Percentiles rank a stretch among this genome's conserved stretches.
phyloP scores from a whole-genome alignment of 768 basidiomycete genomes.

The Amanita brunnescens region DNA sequence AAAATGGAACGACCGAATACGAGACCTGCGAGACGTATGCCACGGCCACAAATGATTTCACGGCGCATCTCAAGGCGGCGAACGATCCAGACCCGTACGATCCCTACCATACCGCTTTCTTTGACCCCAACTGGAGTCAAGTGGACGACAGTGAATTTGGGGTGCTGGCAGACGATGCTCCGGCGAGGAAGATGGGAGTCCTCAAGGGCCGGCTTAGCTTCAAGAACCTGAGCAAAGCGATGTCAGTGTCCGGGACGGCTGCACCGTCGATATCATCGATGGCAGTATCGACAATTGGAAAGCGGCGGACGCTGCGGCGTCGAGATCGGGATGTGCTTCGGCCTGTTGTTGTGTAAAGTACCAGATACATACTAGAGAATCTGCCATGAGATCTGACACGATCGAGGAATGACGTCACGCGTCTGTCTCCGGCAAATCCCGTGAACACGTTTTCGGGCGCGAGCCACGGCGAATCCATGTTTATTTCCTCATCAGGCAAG shows the following conservation, averaged over 20 bases:
- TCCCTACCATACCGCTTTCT: not conserved
- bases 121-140: not conserved
- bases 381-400: not conserved
- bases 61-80: not conserved
- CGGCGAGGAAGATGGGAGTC: not conserved
- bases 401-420: conserved; percentile 1
- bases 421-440: not conserved
- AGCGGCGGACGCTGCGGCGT: not conserved
- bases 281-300: not conserved
- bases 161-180: not conserved
- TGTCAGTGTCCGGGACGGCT: not conserved
- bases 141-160: not conserved
- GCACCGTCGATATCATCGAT: not conserved
- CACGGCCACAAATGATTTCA: not conserved
- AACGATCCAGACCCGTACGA: not conserved
- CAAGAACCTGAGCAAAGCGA: not conserved
- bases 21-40: not conserved
- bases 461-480: not conserved
- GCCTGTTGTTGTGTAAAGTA: not conserved
- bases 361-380: not conserved
- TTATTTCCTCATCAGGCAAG: not conserved
- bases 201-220: not conserved
- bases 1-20: not conserved
- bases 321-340: not conserved
- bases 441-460: conserved; percentile 5